A percentile compares a stretch with the other conserved stretches of the same genome.
These are phyloP conservation scores for Ceriops decandra DNA, from an alignment of 345 rosid species.

Conservation along the genomic window DNA sequence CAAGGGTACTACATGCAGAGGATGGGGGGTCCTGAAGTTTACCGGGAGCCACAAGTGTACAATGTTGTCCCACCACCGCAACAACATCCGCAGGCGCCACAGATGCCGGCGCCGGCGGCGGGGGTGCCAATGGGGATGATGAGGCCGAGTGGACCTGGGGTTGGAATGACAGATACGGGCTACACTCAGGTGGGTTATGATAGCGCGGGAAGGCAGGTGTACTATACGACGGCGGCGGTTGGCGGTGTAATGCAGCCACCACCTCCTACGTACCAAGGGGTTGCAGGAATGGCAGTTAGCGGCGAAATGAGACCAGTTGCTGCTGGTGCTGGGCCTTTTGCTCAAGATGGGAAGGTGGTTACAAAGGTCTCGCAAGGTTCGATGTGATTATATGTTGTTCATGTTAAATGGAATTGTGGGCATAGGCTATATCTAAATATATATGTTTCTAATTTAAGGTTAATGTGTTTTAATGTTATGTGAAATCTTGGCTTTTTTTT, in stretches of 20 bases:
- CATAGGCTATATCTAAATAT: constrained; percentile 3
- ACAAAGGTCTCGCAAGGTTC: constrained; percentile 41
- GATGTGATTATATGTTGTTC: constrained; percentile 17
- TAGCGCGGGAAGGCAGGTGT: constrained; percentile 62
- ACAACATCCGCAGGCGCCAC: constrained; percentile 12
- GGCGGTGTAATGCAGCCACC: constrained; percentile 41
- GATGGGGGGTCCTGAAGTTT: constrained; percentile 48
- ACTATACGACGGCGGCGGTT: constrained; percentile 37
- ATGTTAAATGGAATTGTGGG: background rate
- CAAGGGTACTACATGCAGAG: constrained; percentile 74
- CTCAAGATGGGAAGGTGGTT: constrained; percentile 37
- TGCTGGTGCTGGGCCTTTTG: constrained; percentile 19
- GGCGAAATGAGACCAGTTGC: constrained; percentile 43
- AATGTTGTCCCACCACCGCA: constrained; percentile 40
- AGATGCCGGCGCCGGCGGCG: constrained; percentile 4
- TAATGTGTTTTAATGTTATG: background rate
- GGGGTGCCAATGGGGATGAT: constrained; percentile 26
- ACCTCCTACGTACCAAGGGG: constrained; percentile 52
- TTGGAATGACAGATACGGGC: constrained; percentile 38
- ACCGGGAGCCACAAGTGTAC: constrained; percentile 69
- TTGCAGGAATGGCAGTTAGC: constrained; percentile 39
- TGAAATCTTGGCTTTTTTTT: constrained; percentile 1
- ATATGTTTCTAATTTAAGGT: constrained; percentile 12
- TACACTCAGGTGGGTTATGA: constrained; percentile 62
- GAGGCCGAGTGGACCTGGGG: constrained; percentile 35